phyloP scores from a whole-genome alignment of 768 basidiomycete genomes.

The Lactarius quietus region DNA sequence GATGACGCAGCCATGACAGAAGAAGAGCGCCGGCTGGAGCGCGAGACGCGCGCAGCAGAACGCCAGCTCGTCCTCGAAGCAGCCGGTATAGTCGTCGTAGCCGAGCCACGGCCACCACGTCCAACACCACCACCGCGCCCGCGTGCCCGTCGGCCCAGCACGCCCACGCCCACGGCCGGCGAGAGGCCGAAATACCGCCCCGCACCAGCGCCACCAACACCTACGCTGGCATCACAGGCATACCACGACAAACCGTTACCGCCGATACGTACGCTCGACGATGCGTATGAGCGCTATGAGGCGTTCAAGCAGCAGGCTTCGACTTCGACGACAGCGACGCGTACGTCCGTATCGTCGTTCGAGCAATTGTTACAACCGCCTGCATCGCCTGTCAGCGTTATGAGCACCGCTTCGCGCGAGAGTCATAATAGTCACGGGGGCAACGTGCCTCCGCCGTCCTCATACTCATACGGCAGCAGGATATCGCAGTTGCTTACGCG shows the following conservation, averaged over 20 bases:
- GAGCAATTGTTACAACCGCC: conserved; percentile 35
- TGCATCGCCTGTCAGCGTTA: conserved; percentile 14
- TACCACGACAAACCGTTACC: conserved; percentile 13
- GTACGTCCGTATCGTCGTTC: conserved; percentile 63
- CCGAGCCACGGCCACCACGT: conserved; percentile 50
- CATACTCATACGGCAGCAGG: conserved; percentile 15
- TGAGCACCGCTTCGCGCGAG: neutral
- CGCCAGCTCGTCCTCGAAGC: conserved; percentile 81
- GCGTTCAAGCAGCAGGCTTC: conserved; percentile 59
- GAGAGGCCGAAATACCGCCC: conserved; percentile 41
- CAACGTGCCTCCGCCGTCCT: neutral
- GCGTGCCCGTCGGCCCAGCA: neutral
- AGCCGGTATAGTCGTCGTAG: conserved; percentile 81
- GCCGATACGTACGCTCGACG: conserved; percentile 46
- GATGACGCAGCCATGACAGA: conserved; percentile 36
- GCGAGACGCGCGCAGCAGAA: conserved; percentile 64
- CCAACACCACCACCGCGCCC: conserved; percentile 40
- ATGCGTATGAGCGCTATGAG: conserved; percentile 89
- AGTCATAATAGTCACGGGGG: conserved; percentile 34
- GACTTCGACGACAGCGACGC: too few relatives aligned
- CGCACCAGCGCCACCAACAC: conserved; percentile 47
- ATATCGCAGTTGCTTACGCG: conserved; percentile 59
- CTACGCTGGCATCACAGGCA: conserved; percentile 27
- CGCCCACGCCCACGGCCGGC: conserved; percentile 28
- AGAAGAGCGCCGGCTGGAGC: conserved; percentile 49